Conservation (phyloP, 2,329 filamentous ascomycete genomes). For the Ophiostoma himal-ulmi region DNA sequence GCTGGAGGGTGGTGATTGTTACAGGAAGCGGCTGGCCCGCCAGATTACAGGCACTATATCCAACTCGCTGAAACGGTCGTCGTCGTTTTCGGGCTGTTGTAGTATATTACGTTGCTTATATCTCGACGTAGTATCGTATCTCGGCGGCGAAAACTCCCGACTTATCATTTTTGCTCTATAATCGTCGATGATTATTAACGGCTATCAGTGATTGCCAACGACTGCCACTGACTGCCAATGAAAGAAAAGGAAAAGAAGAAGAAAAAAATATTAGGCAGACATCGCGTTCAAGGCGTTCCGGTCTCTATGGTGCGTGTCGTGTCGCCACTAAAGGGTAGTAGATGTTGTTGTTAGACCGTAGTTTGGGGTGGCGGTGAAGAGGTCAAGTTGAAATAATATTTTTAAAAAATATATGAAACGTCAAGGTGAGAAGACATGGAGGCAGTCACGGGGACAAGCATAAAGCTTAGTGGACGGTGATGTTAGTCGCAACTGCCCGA, state of each 20-base stretch:
- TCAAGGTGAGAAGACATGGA: background rate
- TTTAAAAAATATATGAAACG: background rate
- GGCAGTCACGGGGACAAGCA: background rate
- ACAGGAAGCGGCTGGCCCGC: background rate
- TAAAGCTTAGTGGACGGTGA: background rate
- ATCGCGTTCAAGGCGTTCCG: background rate
- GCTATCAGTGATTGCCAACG: background rate
- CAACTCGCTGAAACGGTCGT: slow-evolving; percentile 7
- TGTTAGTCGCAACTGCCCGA: slow-evolving; percentile 8
- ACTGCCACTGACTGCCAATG: background rate
- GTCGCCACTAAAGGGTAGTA: background rate
- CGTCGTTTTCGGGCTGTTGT: background rate
- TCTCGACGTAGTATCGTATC: background rate
- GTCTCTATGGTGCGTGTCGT: background rate
- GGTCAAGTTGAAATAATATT: background rate
- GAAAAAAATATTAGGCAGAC: background rate
- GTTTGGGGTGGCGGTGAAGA: slow-evolving; percentile 9
- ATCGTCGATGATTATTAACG: background rate
- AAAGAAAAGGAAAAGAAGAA: background rate
- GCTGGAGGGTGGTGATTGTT: background rate
- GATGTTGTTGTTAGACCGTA: background rate
- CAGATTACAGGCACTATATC: background rate
- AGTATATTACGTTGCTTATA: background rate
- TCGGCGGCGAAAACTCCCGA: background rate
- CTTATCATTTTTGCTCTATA: background rate